phyloP scores from a whole-genome alignment of 257 asterid species.

The Scutellaria galericulata region DNA sequence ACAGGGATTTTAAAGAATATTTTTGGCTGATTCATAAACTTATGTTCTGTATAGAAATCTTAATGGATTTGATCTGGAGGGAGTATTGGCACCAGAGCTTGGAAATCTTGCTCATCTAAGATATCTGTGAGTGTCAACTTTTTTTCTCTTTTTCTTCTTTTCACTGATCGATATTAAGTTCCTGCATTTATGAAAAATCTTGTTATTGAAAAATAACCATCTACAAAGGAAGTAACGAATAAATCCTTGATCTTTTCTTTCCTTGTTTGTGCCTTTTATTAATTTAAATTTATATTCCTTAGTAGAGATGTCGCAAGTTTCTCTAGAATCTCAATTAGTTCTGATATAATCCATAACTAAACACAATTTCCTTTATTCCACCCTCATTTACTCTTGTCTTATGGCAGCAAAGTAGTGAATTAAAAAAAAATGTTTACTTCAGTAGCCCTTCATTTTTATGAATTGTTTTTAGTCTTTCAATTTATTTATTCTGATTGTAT shows the following conservation, averaged over 20 bases:
- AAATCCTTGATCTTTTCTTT: background rate
- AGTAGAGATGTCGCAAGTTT: background rate
- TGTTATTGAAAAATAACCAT: background rate
- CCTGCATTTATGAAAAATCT: constrained; percentile 18
- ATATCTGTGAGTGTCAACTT: constrained; percentile 67
- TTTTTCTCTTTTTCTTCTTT: background rate
- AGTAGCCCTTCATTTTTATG: too few relatives aligned
- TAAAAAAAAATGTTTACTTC: too few relatives aligned
- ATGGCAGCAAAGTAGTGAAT: too few relatives aligned
- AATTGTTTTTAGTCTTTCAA: background rate
- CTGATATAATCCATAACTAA: background rate
- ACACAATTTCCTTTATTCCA: background rate
- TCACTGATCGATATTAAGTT: background rate
- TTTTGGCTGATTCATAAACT: constrained; percentile 24
- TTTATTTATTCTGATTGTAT: background rate
- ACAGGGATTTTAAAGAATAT: background rate
- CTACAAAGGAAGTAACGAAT: background rate
- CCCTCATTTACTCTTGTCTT: background rate
- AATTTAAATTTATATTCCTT: background rate
- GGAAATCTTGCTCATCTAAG: constrained; percentile 71
- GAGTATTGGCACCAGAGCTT: constrained; percentile 75
- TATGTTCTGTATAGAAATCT: constrained; percentile 63
- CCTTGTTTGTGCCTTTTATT: background rate
- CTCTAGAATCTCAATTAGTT: background rate
- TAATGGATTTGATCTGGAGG: constrained; percentile 65